Base-by-base conservation (phyloP, 768 basidiomycete species). In the Boletus huronensis region DNA sequence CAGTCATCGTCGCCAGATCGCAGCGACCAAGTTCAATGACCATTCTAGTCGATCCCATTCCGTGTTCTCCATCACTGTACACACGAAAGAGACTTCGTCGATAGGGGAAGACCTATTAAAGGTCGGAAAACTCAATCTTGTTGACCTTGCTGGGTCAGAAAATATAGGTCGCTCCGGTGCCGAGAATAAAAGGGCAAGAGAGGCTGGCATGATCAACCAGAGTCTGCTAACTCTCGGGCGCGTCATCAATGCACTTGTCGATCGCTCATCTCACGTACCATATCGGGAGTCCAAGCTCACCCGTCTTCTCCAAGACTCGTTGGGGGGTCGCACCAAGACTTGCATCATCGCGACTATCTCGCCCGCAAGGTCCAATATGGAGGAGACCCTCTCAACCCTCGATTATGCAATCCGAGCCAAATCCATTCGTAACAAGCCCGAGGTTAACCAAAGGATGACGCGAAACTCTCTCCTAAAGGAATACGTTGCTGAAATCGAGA, bases 161-260 rank as follows among this genome's bases (percentile, higher is more conserved):
- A 98, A 97, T 62, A 95, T 99, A 65, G 95, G 94, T 10, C 79
- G 96, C 23, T 93, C 90, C 0, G 97, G 97, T 17, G 97, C 97
- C 3, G 93, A 94, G 68, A 91, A 97, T 64, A 93, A 91, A 69
- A 77, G 95, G 53, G 97, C 97, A 13, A 80, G 93, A 59, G 97
- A 99, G 67, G 97, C 97, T 2, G 97, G 97, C 11, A 97, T 95
- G 90, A 98, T 99, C 70, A 99, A 98, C 65, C 93, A 97, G 72
- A 95, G 92, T 65, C 76, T 99, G 46, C 77, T 99, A 2, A 98
- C 97, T n/a, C 83, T 99, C 14, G 97, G 97, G 0, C 78, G 97
- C 31, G 97, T 98, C 35, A 98, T 99, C 63, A 97, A 95, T 58
- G 91, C 91, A 10, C 80, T 99, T 41, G 97, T 98, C 50, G 95